Evolutionary conservation across 257 asterid species (phyloP).

Genomic region (Solanum pinnatisectum): DNA sequence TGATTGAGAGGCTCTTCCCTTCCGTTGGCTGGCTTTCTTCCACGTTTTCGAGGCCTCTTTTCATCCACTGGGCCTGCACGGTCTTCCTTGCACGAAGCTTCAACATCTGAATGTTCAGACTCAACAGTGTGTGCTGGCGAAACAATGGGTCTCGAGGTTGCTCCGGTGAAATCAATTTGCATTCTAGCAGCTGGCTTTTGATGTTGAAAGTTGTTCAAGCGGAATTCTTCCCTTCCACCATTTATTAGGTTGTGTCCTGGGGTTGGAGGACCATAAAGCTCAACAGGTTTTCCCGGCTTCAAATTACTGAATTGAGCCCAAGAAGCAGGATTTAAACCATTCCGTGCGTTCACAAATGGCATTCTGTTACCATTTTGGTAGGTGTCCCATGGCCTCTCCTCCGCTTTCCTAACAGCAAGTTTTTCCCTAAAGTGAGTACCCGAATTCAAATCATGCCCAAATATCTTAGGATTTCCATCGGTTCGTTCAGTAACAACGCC

Average conservation of each 20-base stretch:
- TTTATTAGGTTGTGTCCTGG: slow-evolving; percentile 27
- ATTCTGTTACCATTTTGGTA: slow-evolving; percentile 27
- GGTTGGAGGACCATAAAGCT: slow-evolving; percentile 27
- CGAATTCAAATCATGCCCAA: slow-evolving; percentile 57
- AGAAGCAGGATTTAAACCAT: slow-evolving; percentile 31
- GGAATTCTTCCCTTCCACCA: slow-evolving; percentile 37
- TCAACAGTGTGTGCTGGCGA: slow-evolving; percentile 33
- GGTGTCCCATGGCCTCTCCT: slow-evolving; percentile 23
- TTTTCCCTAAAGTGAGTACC: slow-evolving; percentile 34
- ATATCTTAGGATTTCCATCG: slow-evolving; percentile 38
- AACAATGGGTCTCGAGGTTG: slow-evolving; percentile 37
- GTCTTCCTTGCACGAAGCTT: slow-evolving; percentile 57
- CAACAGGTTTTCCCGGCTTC: slow-evolving; percentile 25
- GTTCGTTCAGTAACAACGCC: slow-evolving; percentile 18
- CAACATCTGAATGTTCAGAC: slow-evolving; percentile 71
- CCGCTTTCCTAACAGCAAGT: slow-evolving; percentile 25
- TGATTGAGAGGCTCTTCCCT: slow-evolving; percentile 86
- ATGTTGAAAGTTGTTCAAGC: slow-evolving; percentile 31
- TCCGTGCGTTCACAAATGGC: slow-evolving; percentile 25
- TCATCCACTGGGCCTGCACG: slow-evolving; percentile 31
- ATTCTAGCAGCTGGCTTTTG: slow-evolving; percentile 38
- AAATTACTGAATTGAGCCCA: slow-evolving; percentile 30
- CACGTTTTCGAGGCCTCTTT: slow-evolving; percentile 77
- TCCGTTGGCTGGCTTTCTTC: slow-evolving; percentile 84
- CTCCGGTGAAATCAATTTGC: slow-evolving; percentile 60